A percentile compares a stretch with the other conserved stretches of the same genome.
phyloP scores from a whole-genome alignment of 2,329 filamentous ascomycete genomes.

The Pseudocercospora ulei region DNA sequence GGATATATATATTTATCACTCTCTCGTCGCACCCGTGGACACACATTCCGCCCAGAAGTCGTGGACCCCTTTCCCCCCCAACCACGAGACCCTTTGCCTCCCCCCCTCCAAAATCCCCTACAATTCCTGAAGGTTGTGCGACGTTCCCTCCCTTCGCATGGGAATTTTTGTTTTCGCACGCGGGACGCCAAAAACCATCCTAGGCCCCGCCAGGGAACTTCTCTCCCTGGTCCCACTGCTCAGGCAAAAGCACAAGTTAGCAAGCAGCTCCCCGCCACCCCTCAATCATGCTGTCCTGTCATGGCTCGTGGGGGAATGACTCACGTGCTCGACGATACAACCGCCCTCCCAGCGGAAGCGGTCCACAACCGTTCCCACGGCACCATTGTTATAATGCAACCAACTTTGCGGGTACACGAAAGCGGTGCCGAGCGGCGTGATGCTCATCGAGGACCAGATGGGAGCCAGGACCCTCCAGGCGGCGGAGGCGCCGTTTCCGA shows the following conservation, averaged over 20 bases:
- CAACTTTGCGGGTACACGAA: not conserved
- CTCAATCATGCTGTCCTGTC: too few species aligned
- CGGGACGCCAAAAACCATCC: too few species aligned
- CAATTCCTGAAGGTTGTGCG: too few species aligned
- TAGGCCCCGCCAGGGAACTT: conserved; percentile 1
- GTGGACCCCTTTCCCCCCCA: too few species aligned
- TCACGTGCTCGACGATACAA: conserved; percentile 1
- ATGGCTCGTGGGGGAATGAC: too few species aligned
- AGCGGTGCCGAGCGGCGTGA: not conserved
- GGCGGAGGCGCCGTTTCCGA: not conserved
- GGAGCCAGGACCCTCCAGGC: not conserved
- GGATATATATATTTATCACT: too few species aligned
- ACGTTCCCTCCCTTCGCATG: too few species aligned
- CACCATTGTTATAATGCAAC: not conserved
- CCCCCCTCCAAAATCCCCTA: too few species aligned
- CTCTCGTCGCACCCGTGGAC: too few species aligned
- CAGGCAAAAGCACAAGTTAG: not conserved
- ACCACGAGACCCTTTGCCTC: too few species aligned
- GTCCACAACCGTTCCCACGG: not conserved
- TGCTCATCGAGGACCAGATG: not conserved
- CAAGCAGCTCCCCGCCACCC: not conserved
- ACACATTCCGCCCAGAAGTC: too few species aligned
- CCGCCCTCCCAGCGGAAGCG: not conserved
- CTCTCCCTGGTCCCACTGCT: conserved; percentile 1
- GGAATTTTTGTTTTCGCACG: too few species aligned